A percentile compares a stretch with the other conserved stretches of the same genome.
phyloP scores from a whole-genome alignment of 2,329 filamentous ascomycete genomes.

The Fonsecaea pugnacius region DNA sequence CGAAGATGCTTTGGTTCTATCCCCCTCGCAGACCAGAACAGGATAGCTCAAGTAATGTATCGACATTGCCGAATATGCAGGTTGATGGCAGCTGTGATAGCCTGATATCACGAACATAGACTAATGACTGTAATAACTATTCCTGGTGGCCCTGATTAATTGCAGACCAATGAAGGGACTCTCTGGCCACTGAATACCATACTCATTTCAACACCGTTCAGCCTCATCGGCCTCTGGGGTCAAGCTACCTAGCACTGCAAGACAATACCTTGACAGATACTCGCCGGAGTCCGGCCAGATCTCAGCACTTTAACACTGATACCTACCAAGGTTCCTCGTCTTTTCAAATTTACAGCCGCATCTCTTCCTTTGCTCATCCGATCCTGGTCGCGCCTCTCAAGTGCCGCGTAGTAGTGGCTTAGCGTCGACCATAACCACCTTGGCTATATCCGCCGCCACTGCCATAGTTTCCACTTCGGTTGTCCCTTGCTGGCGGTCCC shows the following conservation, averaged over 20 bases:
- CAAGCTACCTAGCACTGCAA: not conserved
- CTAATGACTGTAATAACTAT: no score
- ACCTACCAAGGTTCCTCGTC: not conserved
- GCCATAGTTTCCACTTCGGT: slow-evolving; percentile 29
- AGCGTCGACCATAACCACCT: slow-evolving; percentile 30
- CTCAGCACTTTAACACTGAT: not conserved
- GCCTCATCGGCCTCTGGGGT: not conserved
- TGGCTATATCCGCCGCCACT: slow-evolving; percentile 29
- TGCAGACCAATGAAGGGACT: no score
- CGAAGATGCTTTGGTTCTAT: no score
- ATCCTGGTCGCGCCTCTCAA: not conserved
- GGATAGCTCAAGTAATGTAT: no score
- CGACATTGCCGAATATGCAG: no score
- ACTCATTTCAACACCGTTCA: no score
- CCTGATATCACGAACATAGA: no score
- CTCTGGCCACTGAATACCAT: no score
- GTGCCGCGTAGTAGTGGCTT: not conserved
- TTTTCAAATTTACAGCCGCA: not conserved
- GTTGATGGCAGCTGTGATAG: no score
- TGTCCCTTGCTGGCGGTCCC: slow-evolving; percentile 24
- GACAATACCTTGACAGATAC: not conserved
- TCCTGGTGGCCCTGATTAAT: no score
- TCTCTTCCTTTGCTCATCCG: not conserved
- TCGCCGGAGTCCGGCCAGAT: not conserved
- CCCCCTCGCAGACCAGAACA: no score